phyloP scores from a whole-genome alignment of 106 monocot species.

The Amphibolis antarctica region DNA sequence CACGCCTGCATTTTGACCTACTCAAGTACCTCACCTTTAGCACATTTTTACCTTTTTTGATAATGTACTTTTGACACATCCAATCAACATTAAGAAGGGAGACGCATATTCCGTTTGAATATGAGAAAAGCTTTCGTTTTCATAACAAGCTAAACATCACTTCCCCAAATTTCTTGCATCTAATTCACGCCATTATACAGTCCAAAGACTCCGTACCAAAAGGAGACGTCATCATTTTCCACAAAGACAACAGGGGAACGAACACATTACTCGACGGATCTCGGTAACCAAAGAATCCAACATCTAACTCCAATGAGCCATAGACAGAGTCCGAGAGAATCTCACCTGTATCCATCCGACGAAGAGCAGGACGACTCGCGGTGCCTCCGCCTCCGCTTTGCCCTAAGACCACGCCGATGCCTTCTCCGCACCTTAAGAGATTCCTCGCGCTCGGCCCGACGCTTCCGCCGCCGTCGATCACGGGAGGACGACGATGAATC shows the following conservation, averaged over 20 bases:
- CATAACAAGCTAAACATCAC: too few relatives aligned
- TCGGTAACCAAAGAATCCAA: background rate
- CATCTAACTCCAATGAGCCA: background rate
- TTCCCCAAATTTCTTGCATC: too few relatives aligned
- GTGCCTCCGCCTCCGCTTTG: conserved; percentile 25
- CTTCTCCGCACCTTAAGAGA: conserved; percentile 36
- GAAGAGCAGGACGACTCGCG: conserved; percentile 16
- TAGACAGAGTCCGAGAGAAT: background rate
- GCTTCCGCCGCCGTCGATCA: conserved; percentile 15
- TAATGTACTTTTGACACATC: too few relatives aligned
- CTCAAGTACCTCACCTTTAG: background rate
- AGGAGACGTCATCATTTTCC: background rate
- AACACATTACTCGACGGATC: too few relatives aligned
- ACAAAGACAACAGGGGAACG: background rate
- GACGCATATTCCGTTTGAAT: too few relatives aligned
- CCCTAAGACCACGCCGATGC: conserved; percentile 18
- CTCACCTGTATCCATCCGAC: conserved; percentile 20
- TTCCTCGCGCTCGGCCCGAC: conserved; percentile 15
- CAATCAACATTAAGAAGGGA: background rate
- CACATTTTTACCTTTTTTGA: too few relatives aligned
- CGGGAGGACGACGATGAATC: conserved; percentile 4
- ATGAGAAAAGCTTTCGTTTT: too few relatives aligned
- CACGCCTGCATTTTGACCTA: too few relatives aligned
- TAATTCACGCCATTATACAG: too few relatives aligned
- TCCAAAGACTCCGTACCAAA: too few relatives aligned